These are phyloP conservation scores for Plasmodium knowlesi DNA, from an alignment of 169 alveolate genomes.

Conservation along the genomic window DNA sequence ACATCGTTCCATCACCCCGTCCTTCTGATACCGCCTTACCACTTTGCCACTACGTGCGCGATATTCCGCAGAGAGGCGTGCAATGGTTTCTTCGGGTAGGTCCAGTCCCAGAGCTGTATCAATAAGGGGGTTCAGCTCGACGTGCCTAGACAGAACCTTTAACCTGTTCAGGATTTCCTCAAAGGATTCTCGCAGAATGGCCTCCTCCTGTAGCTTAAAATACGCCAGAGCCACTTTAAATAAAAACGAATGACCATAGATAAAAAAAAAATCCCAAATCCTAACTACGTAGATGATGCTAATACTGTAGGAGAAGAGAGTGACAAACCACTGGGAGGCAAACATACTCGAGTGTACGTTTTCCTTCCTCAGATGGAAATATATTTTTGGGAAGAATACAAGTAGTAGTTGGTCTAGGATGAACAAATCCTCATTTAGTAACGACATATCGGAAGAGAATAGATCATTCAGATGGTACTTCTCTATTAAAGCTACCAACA, in stretches of 20 bases:
- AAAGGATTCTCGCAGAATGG: constrained; percentile 25
- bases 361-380: constrained; percentile 79
- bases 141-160: constrained; percentile 39
- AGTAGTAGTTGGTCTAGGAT: constrained; percentile 82
- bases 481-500: constrained; percentile 90
- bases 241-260: constrained; percentile 20
- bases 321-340: constrained; percentile 94
- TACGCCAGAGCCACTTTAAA: constrained; percentile 27
- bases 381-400: neutral
- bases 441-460: constrained; percentile 92
- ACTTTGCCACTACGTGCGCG: neutral
- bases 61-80: neutral
- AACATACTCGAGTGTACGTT: constrained; percentile 92
- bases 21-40: neutral
- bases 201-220: constrained; percentile 33
- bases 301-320: constrained; percentile 90
- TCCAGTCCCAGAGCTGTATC: constrained; percentile 35
- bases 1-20: neutral
- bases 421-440: constrained; percentile 89
- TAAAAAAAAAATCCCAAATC: constrained; percentile 50
- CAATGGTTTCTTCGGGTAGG: neutral
- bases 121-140: neutral
- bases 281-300: constrained; percentile 22
- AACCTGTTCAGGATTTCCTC: constrained; percentile 27
- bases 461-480: constrained; percentile 88